phyloP scores from a whole-genome alignment of 2,329 filamentous ascomycete species.

The Pseudogymnoascus destructans region DNA sequence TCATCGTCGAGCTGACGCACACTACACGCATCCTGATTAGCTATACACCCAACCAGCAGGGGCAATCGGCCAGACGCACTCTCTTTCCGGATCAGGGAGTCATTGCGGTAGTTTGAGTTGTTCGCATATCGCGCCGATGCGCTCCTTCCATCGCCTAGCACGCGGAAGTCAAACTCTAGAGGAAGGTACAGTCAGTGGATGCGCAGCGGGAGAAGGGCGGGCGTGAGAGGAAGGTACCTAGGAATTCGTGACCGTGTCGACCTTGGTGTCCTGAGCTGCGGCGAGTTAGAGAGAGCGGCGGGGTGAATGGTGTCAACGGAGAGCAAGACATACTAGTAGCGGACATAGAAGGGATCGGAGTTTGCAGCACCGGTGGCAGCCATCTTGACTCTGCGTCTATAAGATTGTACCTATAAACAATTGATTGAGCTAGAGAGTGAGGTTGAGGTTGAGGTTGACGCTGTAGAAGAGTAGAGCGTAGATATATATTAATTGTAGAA shows the following conservation, averaged over 20 bases:
- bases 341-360: conserved; percentile 72
- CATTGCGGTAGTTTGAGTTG: conserved; percentile 98
- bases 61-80: conserved; percentile 45
- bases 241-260: conserved; percentile 93
- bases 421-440: background rate
- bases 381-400: conserved; percentile 16
- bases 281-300: conserved; percentile 17
- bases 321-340: conserved; percentile 69
- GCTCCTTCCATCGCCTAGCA: conserved; percentile 82
- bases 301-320: background rate
- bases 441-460: too few relatives aligned
- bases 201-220: background rate
- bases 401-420: background rate
- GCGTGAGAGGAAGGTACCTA: conserved; percentile 44
- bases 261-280: conserved; percentile 89
- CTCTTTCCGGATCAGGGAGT: conserved; percentile 97
- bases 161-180: conserved; percentile 89
- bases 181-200: conserved; percentile 20
- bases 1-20: conserved; percentile 84
- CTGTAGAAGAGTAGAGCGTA: background rate
- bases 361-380: conserved; percentile 40
- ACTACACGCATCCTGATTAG: conserved; percentile 39
- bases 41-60: background rate
- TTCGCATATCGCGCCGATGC: conserved; percentile 95
- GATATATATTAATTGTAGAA: background rate